Evolutionary conservation across 495 filamentous ascomycete species (phyloP), one percentile per base, ranked within the genome.

Genomic region (Tuber borchii): DNA sequence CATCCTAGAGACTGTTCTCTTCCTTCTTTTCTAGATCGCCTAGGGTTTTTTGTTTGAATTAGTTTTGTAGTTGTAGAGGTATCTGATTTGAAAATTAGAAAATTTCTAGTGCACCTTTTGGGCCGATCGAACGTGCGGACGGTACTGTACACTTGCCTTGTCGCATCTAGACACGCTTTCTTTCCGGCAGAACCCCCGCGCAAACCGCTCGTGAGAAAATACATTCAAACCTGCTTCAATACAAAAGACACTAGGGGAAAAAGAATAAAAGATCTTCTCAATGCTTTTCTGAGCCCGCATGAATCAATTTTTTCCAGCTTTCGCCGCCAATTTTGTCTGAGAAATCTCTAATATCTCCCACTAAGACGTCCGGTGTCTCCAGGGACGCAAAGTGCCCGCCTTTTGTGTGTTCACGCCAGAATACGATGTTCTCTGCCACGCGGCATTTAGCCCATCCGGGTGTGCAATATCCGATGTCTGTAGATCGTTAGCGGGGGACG

Each of bases 361-460:
- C 87, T 8, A 91, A 81, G n/a, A 76, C 78, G 14, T 89, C 84
- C 5, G 90, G 89, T 39, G 79, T 76, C 76, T 92, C 90, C 79
- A 85, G 88, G 2, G 90, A 87, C 2, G 88, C 87, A 82, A 92
- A 92, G 82, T 92, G 90, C 0, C 90, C 90, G 2, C 90, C 90
- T 4, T 77, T 75, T 0, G 84, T 79, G 82, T 90, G 84, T 42
- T 85, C 77, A n/a, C 81, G 86, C 81, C 90, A 87, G 65, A 84
- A 87, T 2, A 90, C 88, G 0, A 92, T 78, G 17, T 76, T 78
- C 31, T 44, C 83, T 4, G 85, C 83, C 0, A 90, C 89, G 34
- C 90, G 69, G 17, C 83, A 85, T 48, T 83, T 77, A 0, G 83
- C 85, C 87, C 88, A 91, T n/a, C 78, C 78, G 22, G 75, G 81